Evolutionary conservation across 768 basidiomycete species (phyloP), one percentile per base, ranked within the genome.

Genomic region (Hypsizygus marmoreus): DNA sequence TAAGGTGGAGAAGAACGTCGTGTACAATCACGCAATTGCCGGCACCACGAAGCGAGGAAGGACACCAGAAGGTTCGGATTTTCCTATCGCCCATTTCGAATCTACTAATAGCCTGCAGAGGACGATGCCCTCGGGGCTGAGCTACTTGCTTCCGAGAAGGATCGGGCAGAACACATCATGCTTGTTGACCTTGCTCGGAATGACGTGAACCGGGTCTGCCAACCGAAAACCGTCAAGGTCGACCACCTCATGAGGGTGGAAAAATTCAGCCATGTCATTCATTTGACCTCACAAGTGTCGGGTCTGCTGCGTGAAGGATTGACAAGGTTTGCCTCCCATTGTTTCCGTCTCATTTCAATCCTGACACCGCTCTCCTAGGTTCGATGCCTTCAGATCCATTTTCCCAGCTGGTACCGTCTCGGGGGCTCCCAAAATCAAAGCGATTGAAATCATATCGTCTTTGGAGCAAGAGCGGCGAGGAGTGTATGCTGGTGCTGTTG

Each of bases 351-450:
- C 2, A 13, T 50, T 39, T 43, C 40, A 16, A 38, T 39, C 16
- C 31, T 50, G 32, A 30, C 30, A 11, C 24, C 9, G n/a, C n/a
- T n/a, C n/a, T n/a, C n/a, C n/a, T 54, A 95, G 95, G 54, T 99
- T 97, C 60, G 95, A 98, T 63, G 97, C 97, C 0, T 98, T 99
- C 80, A 83, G 95, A 8, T 97, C 95, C 17, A 98, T 99, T 53
- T 98, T 99, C 74, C 97, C 97, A 1, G 95, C 95, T 13, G 97
- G 97, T 0, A 99, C 97, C 2, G 97, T 99, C 19, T 97, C 95
- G 1, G 97, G 97, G 17, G 97, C 97, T 24, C 97, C 97, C 2
- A 99, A 99, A 70, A 95, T 99, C 67, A 97, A 95, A 64, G 97
- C 97, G 1, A 91, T 99, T 51, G 92, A 99, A 65, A 84, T 99